Base-by-base conservation (phyloP, 805 yeast genomes). In the Pichia nanzhaoensis region DNA sequence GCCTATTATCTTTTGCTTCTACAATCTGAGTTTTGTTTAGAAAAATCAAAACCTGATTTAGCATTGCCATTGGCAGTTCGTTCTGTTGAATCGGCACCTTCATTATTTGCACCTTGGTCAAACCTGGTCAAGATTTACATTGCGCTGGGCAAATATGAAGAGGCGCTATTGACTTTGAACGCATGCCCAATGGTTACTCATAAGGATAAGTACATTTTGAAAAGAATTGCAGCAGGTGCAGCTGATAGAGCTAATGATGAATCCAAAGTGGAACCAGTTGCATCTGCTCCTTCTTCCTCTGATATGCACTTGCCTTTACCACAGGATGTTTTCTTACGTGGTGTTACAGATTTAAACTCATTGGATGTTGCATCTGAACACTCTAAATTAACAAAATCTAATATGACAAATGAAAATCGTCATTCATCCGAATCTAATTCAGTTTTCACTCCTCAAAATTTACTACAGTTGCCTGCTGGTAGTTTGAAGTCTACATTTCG, bases 181-280 rank as follows among this genome's bases (percentile, higher is more conserved):
- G 80, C 91, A 14, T 83, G 90, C 56, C 95, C 95, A 20, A 83
- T 85, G 88, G 80, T 80, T 44, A 76, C 84, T 10, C 78, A 80
- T 55, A 81, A 78, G 57, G 93, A 84, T 54, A 75, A 75, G 50
- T 84, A 70, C 58, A 68, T 72, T 19, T 69, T 83, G 54, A 77
- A 74, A 57, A 68, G 93, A 55, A 72, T 81, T 34, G 44, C 44
- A 3, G 16, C 41, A 12, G 45, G 45, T 32, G 45, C 45, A 37
- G 38, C 45, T 22, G 37, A 30, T 1, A 39, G 21, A 32, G 4
- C 28, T 3, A 19, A 17, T 5, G 20, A 24, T 21, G 27, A 30
- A 1, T 33, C 45, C 8, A 17, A 37, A 16, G 6, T 12, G 18
- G 19, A 27, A 19, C 21, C 21, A 16, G 12, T 32, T 10, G 14